Evolutionary conservation across 163 green algal genomes (phyloP).

Genomic region (Scenedesmus sp.): DNA sequence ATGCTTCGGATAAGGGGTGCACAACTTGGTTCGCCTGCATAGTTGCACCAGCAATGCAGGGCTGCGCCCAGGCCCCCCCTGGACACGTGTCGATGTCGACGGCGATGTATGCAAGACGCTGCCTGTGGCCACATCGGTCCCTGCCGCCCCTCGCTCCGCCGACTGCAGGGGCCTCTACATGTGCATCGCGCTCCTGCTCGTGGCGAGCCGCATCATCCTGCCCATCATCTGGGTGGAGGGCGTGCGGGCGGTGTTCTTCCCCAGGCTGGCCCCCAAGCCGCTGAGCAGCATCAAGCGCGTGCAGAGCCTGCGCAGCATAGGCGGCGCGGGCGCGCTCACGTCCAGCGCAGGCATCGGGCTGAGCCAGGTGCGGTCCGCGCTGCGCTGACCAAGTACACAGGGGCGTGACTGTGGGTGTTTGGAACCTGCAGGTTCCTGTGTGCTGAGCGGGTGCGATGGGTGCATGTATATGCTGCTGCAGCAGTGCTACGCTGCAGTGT

Average conservation of each 20-base stretch:
- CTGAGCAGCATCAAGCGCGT: slow-evolving; percentile 27
- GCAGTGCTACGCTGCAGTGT: no score
- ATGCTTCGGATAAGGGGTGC: no score
- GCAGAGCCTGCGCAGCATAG: slow-evolving; percentile 26
- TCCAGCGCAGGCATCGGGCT: neutral
- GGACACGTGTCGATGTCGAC: neutral
- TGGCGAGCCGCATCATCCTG: slow-evolving; percentile 96
- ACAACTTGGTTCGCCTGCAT: no score
- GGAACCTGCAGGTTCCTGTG: neutral
- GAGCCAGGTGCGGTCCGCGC: neutral
- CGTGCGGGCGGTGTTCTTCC: slow-evolving; percentile 71
- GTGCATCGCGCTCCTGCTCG: slow-evolving; percentile 83
- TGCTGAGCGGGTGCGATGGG: no score
- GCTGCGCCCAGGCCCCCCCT: no score
- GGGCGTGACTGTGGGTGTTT: neutral
- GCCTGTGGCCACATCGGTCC: neutral
- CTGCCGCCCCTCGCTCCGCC: neutral
- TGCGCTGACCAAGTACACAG: neutral
- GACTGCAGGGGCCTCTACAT: slow-evolving; percentile 80
- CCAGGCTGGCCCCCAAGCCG: slow-evolving; percentile 62
- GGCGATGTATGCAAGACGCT: neutral
- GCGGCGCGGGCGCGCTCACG: neutral
- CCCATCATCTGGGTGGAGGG: slow-evolving; percentile 97
- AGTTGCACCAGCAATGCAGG: no score
- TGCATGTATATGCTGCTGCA: no score